These are phyloP conservation scores for Beauveria pseudobassiana DNA, from an alignment of 2,329 filamentous ascomycete genomes.

Conservation along the genomic window DNA sequence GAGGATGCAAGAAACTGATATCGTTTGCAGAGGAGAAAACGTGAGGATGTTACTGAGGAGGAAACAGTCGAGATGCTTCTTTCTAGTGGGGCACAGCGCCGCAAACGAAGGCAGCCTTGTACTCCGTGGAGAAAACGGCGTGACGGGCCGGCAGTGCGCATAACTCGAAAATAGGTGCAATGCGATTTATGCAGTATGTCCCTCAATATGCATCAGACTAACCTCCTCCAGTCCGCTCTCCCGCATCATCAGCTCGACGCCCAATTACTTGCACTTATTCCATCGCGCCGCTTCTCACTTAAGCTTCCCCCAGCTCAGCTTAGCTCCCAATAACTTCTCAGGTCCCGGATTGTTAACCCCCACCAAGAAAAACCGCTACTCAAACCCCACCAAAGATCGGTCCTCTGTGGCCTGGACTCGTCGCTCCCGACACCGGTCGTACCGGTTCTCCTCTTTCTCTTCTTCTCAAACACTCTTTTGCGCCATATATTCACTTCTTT, in stretches of 20 bases:
- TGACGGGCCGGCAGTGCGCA: background rate
- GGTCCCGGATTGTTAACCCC: background rate
- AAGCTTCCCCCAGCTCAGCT: background rate
- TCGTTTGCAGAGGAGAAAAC: too few relatives aligned
- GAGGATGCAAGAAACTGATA: too few relatives aligned
- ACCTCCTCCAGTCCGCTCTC: too few relatives aligned
- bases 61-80: background rate
- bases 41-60: background rate
- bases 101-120: too few relatives aligned
- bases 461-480: background rate
- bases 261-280: too few relatives aligned
- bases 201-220: too few relatives aligned
- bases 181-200: too few relatives aligned
- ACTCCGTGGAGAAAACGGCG: too few relatives aligned
- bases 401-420: background rate
- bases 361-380: background rate
- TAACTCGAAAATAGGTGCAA: too few relatives aligned
- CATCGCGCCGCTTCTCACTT: too few relatives aligned
- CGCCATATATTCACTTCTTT: background rate
- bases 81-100: background rate
- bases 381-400: conserved; percentile 2
- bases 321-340: background rate
- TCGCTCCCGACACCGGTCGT: background rate
- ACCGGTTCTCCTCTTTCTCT: background rate
- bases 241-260: too few relatives aligned